These are phyloP conservation scores for Phytomonas sp. DNA, from an alignment of 208 protist genomes.

Conservation along the genomic window DNA sequence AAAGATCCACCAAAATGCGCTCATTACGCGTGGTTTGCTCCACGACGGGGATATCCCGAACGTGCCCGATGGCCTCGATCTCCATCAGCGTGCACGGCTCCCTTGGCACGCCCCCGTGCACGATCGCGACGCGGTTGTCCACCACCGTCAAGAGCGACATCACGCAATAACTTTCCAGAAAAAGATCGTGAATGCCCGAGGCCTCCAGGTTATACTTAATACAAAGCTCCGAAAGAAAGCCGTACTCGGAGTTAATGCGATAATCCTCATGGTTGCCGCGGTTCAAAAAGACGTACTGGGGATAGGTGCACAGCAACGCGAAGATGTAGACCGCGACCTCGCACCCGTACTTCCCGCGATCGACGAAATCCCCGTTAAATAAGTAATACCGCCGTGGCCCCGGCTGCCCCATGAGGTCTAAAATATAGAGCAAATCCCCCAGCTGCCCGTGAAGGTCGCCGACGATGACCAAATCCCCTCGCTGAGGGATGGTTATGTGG, in stretches of 20 bases:
- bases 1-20: conserved; percentile 94
- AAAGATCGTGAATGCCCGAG: conserved; percentile 28
- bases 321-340: conserved; percentile 87
- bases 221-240: conserved; percentile 59
- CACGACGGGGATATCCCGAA: conserved; percentile 95
- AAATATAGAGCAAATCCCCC: conserved; percentile 71
- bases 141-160: conserved; percentile 85
- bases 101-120: conserved; percentile 96
- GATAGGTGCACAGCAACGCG: conserved; percentile 70
- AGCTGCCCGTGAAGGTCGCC: conserved; percentile 87
- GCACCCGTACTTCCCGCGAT: conserved; percentile 96
- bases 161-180: conserved; percentile 82
- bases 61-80: conserved; percentile 88
- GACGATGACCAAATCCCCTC: conserved; percentile 63
- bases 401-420: conserved; percentile 49
- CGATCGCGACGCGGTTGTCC: conserved; percentile 93
- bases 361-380: conserved; percentile 99
- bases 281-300: conserved; percentile 79
- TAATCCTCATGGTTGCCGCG: conserved; percentile 90
- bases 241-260: conserved; percentile 78
- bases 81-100: conserved; percentile 52
- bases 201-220: conserved; percentile 58
- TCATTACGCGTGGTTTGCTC: conserved; percentile 92
- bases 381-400: conserved; percentile 73
- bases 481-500: conserved; percentile 39